These are phyloP conservation scores for Aspergillus luchuensis DNA, from an alignment of 2,329 filamentous ascomycete species.

Conservation along the genomic window DNA sequence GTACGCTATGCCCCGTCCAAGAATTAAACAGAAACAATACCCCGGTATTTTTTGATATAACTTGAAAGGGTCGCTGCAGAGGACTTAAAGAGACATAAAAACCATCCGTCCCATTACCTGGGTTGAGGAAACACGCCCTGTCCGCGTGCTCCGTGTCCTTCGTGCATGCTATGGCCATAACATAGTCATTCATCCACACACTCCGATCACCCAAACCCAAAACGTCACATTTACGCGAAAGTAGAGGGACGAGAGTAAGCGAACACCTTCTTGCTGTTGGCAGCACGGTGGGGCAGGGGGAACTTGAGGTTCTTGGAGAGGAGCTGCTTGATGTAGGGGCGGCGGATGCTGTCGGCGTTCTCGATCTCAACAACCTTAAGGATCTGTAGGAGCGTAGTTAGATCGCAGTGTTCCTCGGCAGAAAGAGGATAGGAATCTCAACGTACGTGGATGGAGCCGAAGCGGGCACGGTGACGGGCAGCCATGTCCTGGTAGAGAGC, in stretches of 20 bases:
- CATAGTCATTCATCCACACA: slow-evolving; percentile 47
- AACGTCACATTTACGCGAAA: slow-evolving; percentile 77
- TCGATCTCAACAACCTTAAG: slow-evolving; percentile 97
- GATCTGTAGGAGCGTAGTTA: slow-evolving; percentile 62
- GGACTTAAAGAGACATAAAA: slow-evolving; percentile 44
- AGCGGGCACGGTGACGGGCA: slow-evolving; percentile 95
- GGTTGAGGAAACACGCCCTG: slow-evolving; percentile 39
- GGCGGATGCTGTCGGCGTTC: slow-evolving; percentile 92
- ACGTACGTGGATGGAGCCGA: slow-evolving; percentile 97
- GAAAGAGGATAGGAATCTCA: background rate
- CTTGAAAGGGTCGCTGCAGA: slow-evolving; percentile 43
- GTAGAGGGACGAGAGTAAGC: slow-evolving; percentile 90
- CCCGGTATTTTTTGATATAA: slow-evolving; percentile 45
- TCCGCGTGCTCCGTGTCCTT: slow-evolving; percentile 40
- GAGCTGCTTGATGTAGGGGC: slow-evolving; percentile 99
- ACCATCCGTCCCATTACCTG: slow-evolving; percentile 39
- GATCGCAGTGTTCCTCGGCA: background rate
- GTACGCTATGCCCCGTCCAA: background rate
- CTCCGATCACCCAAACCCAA: slow-evolving; percentile 37
- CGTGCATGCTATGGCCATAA: slow-evolving; percentile 47
- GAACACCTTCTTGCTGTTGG: slow-evolving; percentile 91
- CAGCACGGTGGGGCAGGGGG: slow-evolving; percentile 95
- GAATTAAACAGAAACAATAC: slow-evolving; percentile 27
- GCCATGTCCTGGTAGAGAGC: slow-evolving; percentile 99
- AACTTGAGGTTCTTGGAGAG: slow-evolving; percentile 93